A percentile compares a stretch with the other conserved stretches of the same genome.
Conservation (phyloP, 768 basidiomycete genomes). For the Kwoniella europaea region DNA sequence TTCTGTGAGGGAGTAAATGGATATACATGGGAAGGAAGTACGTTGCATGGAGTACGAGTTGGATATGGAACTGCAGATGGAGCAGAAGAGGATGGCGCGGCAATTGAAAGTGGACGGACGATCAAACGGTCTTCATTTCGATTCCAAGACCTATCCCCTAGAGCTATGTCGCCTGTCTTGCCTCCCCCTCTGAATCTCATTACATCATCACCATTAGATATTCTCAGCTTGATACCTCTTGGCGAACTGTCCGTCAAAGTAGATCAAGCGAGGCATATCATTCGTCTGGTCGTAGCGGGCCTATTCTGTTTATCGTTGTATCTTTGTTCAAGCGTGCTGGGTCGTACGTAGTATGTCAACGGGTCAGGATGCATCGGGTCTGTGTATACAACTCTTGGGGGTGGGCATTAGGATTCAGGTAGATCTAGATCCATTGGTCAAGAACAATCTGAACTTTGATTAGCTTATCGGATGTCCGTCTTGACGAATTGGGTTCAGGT, state of each 20-base stretch:
- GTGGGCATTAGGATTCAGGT: too few species aligned
- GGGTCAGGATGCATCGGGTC: background rate
- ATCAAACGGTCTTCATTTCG: background rate
- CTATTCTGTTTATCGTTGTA: background rate
- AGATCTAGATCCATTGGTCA: background rate
- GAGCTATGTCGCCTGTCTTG: background rate
- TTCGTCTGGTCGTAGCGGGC: background rate
- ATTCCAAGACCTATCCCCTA: background rate
- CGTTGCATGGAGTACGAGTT: background rate
- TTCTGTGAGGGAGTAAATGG: conserved; percentile 17
- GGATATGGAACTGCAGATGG: background rate
- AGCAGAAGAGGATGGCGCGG: background rate
- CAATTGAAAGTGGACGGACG: background rate
- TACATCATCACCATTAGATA: conserved; percentile 4
- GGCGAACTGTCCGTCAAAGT: background rate
- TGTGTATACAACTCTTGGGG: too few species aligned
- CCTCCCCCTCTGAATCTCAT: conserved; percentile 17
- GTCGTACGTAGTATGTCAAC: background rate
- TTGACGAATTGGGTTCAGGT: background rate
- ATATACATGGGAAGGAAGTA: background rate
- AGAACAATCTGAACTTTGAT: background rate
- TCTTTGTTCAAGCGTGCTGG: background rate
- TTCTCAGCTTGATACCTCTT: background rate
- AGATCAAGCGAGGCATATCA: background rate
- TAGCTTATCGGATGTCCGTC: background rate